Conservation (phyloP, 495 filamentous ascomycete species). For the Polyplosphaeria fusca region DNA sequence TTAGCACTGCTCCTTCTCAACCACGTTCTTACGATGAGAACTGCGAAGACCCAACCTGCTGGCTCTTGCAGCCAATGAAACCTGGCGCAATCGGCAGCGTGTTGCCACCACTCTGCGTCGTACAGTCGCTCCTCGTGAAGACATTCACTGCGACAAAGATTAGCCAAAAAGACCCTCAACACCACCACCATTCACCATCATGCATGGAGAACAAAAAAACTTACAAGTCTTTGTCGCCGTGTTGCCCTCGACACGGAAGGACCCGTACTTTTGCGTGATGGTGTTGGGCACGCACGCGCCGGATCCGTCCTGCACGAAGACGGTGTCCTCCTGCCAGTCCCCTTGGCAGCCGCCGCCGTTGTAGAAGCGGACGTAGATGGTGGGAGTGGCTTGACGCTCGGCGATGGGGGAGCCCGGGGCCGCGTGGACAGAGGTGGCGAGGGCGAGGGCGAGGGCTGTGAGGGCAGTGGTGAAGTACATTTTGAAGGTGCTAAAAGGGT, state of each 20-base stretch:
- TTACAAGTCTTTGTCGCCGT: neutral
- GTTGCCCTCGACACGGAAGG: neutral
- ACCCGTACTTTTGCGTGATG: neutral
- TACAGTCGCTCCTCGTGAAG: neutral
- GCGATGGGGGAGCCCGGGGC: constrained; percentile 8
- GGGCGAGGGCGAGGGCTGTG: neutral
- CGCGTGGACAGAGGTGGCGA: neutral
- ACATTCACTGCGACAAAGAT: neutral
- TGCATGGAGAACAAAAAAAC: neutral
- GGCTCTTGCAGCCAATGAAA: neutral
- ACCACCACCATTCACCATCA: neutral
- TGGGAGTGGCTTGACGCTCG: constrained; percentile 17
- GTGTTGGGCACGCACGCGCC: neutral
- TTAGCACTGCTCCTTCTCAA: too few relatives aligned
- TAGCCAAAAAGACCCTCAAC: neutral
- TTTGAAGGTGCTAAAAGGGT: too few relatives aligned
- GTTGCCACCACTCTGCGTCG: neutral
- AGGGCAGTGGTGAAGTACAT: constrained; percentile 15
- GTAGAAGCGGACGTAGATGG: constrained; percentile 14
- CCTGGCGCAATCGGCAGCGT: neutral
- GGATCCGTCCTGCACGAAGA: neutral
- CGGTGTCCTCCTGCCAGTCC: constrained; percentile 9
- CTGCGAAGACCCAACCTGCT: neutral
- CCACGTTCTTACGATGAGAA: too few relatives aligned
- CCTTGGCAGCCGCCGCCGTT: constrained; percentile 5